Evolutionary conservation across 139 green algal species (phyloP), one percentile per base, ranked within the genome.

Genomic region (Volvox reticuliferus): DNA sequence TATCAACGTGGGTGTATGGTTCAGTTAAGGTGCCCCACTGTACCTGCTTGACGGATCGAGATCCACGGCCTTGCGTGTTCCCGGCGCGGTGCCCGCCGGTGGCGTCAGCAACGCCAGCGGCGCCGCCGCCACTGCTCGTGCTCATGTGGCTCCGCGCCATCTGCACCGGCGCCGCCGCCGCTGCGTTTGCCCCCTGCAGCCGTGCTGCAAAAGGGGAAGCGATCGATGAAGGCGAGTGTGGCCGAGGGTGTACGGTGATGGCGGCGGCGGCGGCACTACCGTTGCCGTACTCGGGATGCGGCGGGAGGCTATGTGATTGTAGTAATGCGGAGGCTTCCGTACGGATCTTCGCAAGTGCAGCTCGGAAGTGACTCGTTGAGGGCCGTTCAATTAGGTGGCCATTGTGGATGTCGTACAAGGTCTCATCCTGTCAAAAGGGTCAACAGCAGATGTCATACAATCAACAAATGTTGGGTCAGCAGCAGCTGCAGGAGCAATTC

Each of bases 361-460:
- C 37, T 9, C 85, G 69, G 69, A 89, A 89, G 22, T 89, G 69
- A 21, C 22, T 44, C 33, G 85, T 89, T 69, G 28, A 33, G 26
- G 85, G 85, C 28, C 85, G 85, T n/a, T 82, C 69, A 12, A 67
- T 33, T 18, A 73, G 33, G 44, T 89, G 69, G 1, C 85, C 85
- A 12, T 26, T 82, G 37, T 89, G 85, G 0, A 89, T 82, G 68
- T 89, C 44, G 85, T 89, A 89, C 68, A 89, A 18, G 2, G 44
- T 32, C 9, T 89, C 85, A 30, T 89, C 69, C 85, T 89, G 83
- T 21, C 37, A 55, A 36, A 14, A 24, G 14, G 32, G 76, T 30
- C 12, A 55, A 55, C 44, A 9, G 44, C 73, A 80, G 17, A 37
- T 36, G 33, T 55, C 32, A 13, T 61, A 61, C 14, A 82, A 22